phyloP scores from a whole-genome alignment of 1,284 basidiomycete species.

The Marasmius sp. region DNA sequence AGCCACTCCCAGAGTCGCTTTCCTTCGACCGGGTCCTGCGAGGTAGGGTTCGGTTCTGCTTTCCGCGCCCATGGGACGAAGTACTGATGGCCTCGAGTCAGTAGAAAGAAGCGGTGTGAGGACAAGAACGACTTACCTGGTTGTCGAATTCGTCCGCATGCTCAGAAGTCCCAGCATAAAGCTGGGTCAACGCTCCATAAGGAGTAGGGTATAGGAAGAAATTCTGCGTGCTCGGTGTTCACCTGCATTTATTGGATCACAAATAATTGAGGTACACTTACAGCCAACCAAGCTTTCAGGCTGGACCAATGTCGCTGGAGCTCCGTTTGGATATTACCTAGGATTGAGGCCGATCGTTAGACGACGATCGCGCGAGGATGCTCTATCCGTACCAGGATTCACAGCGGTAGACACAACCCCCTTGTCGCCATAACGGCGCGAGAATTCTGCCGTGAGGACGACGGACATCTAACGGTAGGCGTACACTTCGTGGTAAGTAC shows the following conservation, averaged over 20 bases:
- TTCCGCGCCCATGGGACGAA: slow-evolving; percentile 17
- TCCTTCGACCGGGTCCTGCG: slow-evolving; percentile 12
- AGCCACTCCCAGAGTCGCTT: slow-evolving; percentile 14
- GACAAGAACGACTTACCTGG: not conserved
- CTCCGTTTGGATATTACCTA: slow-evolving; percentile 44
- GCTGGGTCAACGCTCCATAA: slow-evolving; percentile 19
- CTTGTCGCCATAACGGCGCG: slow-evolving; percentile 46
- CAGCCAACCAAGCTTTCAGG: not conserved
- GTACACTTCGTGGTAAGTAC: too few relatives aligned
- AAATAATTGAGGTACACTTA: not conserved
- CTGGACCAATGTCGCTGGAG: slow-evolving; percentile 28
- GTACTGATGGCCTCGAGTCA: slow-evolving; percentile 12
- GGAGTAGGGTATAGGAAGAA: not conserved
- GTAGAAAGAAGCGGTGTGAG: not conserved
- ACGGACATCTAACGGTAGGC: slow-evolving; percentile 28
- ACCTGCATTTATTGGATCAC: too few relatives aligned
- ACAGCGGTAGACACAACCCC: slow-evolving; percentile 52
- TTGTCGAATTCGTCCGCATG: slow-evolving; percentile 17
- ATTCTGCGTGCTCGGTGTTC: not conserved
- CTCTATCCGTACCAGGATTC: slow-evolving; percentile 38
- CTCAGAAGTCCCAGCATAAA: slow-evolving; percentile 17
- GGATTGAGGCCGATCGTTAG: slow-evolving; percentile 1
- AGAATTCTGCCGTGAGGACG: slow-evolving; percentile 48
- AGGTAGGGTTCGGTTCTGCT: slow-evolving; percentile 9
- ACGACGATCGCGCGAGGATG: slow-evolving; percentile 1